Conservation (phyloP, 1,284 basidiomycete species). For the Veloporphyrellus conicus region DNA sequence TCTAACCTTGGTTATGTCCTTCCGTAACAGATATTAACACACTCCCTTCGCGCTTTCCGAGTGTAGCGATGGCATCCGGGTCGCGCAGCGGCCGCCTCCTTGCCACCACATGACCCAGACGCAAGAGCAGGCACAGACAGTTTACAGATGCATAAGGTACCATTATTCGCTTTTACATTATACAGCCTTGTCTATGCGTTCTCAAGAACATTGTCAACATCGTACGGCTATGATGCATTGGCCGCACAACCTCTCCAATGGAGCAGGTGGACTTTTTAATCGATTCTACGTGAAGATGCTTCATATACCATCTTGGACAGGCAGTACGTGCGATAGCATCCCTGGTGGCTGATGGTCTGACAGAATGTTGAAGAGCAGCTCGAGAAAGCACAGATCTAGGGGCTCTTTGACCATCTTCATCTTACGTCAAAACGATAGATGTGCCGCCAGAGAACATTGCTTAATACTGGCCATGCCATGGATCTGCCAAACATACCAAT, state of each 20-base stretch:
- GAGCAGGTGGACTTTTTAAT: conserved; percentile 45
- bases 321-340: conserved; percentile 67
- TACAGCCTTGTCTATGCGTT: conserved; percentile 72
- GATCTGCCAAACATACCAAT: conserved; percentile 62
- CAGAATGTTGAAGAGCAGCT: conserved; percentile 50
- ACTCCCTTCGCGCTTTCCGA: no score
- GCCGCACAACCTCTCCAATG: conserved; percentile 72
- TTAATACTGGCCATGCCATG: conserved; percentile 47
- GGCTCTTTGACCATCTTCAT: not conserved
- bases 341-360: conserved; percentile 79
- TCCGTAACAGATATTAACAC: no score
- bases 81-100: no score
- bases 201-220: conserved; percentile 59
- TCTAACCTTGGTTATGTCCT: no score
- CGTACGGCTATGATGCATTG: conserved; percentile 69
- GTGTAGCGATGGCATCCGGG: no score
- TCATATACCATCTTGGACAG: conserved; percentile 31
- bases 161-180: conserved; percentile 72
- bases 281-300: not conserved
- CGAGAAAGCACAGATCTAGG: conserved; percentile 55
- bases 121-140: no score
- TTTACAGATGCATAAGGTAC: no score
- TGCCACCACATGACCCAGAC: no score
- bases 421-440: conserved; percentile 45
- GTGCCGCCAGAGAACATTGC: conserved; percentile 66